A percentile compares a stretch with the other conserved stretches of the same genome.
phyloP scores from a whole-genome alignment of 345 rosid species.

The Gossypium raimondii region DNA sequence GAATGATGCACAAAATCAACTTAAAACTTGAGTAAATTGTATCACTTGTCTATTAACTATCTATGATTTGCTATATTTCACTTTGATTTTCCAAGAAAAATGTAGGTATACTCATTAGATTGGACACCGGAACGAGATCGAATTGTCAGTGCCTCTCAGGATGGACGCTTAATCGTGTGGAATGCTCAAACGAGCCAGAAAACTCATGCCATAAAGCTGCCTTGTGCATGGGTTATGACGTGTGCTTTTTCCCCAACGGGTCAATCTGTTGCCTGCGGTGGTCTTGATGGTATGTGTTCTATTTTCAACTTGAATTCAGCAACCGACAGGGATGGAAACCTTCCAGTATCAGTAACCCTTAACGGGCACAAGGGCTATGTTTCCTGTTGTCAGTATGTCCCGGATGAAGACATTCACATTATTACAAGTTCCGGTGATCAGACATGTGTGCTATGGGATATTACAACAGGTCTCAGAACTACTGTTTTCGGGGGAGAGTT shows the following conservation, averaged over 20 bases:
- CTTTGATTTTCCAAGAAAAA: conserved; percentile 13
- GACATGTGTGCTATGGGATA: conserved; percentile 93
- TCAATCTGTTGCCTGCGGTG: conserved; percentile 96
- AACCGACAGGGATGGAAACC: conserved; percentile 74
- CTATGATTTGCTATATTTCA: background rate
- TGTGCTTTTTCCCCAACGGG: conserved; percentile 95
- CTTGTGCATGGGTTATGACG: conserved; percentile 98
- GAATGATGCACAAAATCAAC: background rate
- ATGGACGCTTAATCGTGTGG: conserved; percentile 92
- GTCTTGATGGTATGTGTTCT: conserved; percentile 90
- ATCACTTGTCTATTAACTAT: background rate
- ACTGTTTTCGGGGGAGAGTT: conserved; percentile 96
- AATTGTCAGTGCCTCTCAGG: conserved; percentile 95
- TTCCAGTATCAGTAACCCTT: conserved; percentile 73
- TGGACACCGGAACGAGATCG: conserved; percentile 88
- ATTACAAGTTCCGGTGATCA: conserved; percentile 91
- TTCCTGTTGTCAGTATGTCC: conserved; percentile 90
- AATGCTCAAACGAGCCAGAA: conserved; percentile 96
- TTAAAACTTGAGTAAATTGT: background rate
- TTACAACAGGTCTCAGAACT: conserved; percentile 88
- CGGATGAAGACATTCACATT: conserved; percentile 79
- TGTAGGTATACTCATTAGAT: conserved; percentile 83
- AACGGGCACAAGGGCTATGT: conserved; percentile 92
- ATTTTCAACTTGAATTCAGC: conserved; percentile 86
- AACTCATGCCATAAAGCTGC: conserved; percentile 90